Conservation (phyloP, 2,329 filamentous ascomycete species). For the Phialocephala sp. region DNA sequence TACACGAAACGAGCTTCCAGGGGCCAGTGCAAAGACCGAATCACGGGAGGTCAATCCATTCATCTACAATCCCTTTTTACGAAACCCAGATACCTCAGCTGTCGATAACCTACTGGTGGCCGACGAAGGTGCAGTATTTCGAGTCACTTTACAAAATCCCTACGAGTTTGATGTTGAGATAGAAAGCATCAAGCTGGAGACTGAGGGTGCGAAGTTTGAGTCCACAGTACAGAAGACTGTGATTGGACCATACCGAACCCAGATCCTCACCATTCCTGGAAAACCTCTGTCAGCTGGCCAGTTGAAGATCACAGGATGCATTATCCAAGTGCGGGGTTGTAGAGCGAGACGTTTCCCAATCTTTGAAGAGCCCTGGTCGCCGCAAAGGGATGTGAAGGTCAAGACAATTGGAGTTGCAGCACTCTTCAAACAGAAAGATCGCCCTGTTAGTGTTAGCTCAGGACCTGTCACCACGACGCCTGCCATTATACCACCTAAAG, state of each 20-base stretch:
- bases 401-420: constrained; percentile 74
- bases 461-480: constrained; percentile 45
- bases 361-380: constrained; percentile 77
- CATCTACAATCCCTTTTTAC: constrained; percentile 92
- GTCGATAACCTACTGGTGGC: constrained; percentile 76
- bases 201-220: constrained; percentile 74
- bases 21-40: constrained; percentile 46
- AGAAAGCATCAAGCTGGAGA: constrained; percentile 77
- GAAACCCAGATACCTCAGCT: constrained; percentile 63
- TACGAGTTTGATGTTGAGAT: constrained; percentile 93
- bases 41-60: constrained; percentile 73
- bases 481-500: constrained; percentile 51
- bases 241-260: constrained; percentile 82
- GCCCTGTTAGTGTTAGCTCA: constrained; percentile 43
- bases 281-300: constrained; percentile 70
- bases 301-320: constrained; percentile 77
- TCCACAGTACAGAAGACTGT: constrained; percentile 67
- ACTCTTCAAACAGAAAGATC: constrained; percentile 37
- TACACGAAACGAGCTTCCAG: constrained; percentile 55
- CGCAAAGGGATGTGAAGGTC: constrained; percentile 71
- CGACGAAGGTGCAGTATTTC: constrained; percentile 77
- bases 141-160: constrained; percentile 87
- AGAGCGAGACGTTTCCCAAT: constrained; percentile 84
- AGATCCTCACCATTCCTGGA: constrained; percentile 75
- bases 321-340: constrained; percentile 81